Evolutionary conservation across 257 asterid species (phyloP), one percentile per base, ranked within the genome.

Genomic region (Penstemon davidsonii): DNA sequence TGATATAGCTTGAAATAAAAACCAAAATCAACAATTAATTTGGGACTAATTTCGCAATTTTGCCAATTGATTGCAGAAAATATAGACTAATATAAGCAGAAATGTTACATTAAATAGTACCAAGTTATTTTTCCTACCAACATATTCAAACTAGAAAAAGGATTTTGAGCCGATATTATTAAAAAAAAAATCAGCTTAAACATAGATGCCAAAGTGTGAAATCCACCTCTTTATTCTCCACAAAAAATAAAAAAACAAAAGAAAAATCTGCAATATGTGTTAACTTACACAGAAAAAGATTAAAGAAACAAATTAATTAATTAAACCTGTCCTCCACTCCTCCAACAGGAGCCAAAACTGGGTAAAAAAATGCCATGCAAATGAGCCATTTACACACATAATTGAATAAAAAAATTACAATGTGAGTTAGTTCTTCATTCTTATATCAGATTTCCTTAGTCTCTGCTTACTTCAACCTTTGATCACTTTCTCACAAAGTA

Each of bases 361-460:
- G 63, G 62, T 47, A 71, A 78, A 61, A 68, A 78, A 47, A 80
- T 75, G 82, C 85, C 83, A 47, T 76, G 72, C 72, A 74, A 76
- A 73, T 49, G 62, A 65, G 67, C 74, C 76, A 72, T 64, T 19
- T 55, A 76, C 78, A 67, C 33, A 25, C 33, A 25, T 1, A 25
- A 75, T 57, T 67, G 73, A 83, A 83, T 62, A 64, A 25, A 25
- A 25, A 75, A 87, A 85, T 64, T 62, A 81, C 15, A 54, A 37
- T 59, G 49, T 67, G 67, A 54, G 83, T 81, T 73, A 25, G 82
- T 55, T 68, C 60, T 45, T 2, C 33, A 25, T 25, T 25, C 33
- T 2, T 25, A 25, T 1, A 2, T 25, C 33, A 25, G 33, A 25
- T 25, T 25, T 1, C 33, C 1, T 25, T 25, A 25, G 33, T 25